Evolutionary conservation across 2,329 filamentous ascomycete genomes (phyloP), one percentile per base, ranked within the genome.

Genomic region (Thielaviopsis euricoi): DNA sequence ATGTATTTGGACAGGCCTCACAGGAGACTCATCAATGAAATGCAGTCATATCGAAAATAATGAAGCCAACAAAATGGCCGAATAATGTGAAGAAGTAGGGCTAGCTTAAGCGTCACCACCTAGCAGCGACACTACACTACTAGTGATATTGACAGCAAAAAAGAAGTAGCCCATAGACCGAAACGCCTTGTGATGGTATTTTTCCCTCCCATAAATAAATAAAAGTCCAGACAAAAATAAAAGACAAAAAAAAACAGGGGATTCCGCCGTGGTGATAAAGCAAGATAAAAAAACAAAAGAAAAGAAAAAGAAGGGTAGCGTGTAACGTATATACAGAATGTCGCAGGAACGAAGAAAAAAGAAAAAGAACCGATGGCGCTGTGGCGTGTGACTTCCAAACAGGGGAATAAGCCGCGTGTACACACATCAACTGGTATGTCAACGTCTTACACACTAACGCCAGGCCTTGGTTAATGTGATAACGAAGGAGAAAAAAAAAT

Each of bases 111-210:
- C n/a, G 17, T 6, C 23, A 37, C 9, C 25, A 4, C 3, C 25
- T 3, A 26, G 25, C 7, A 26, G 25, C 7, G 7, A 3, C 7
- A 26, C 25, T 33, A 33, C 29, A 10, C 2, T 10, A 33, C 29
- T 33, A 33, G 5, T 33, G 29, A 10, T 33, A 51, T 23, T 19
- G 53, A 56, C 22, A 25, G 49, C 3, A 51, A 33, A 22, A 33
- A 55, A 23, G 52, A 57, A 49, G 48, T n/a, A n/a, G 25, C 33
- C 46, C 53, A 49, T 46, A 56, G 29, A 23, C 37, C 49, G 10
- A 40, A 57, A 57, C 55, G 49, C 55, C 55, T 37, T 21, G 33
- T 33, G 29, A 33, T 6, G 29, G 12, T 52, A 52, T 52, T 52
- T n/a, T 26, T 33, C 22, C 23, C 23, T 25, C 53, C 17, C 37